phyloP scores from a whole-genome alignment of 345 rosid genomes.

The Isatis tinctoria region DNA sequence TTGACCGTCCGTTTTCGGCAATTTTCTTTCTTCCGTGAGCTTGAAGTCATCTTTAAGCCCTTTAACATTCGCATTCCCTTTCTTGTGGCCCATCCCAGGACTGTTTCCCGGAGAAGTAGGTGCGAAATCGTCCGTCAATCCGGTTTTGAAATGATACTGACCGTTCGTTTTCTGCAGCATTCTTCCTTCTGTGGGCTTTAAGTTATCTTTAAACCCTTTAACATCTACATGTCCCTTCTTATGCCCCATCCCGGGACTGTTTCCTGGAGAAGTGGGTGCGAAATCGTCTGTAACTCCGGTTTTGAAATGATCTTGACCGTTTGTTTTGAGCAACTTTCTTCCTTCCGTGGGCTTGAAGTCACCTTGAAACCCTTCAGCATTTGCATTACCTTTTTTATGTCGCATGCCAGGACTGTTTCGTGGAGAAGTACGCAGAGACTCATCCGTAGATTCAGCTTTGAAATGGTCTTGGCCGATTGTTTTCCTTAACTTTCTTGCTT shows the following conservation, averaged over 20 bases:
- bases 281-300: conserved; percentile 22
- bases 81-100: conserved; percentile 43
- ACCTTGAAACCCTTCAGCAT: background rate
- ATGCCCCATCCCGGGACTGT: conserved; percentile 43
- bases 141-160: conserved; percentile 5
- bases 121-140: conserved; percentile 32
- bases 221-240: background rate
- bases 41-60: background rate
- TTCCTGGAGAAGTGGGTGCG: conserved; percentile 37
- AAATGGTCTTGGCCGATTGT: background rate
- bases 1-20: background rate
- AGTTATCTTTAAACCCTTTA: background rate
- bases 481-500: conserved; percentile 21
- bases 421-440: conserved; percentile 37
- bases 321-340: background rate
- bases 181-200: conserved; percentile 7
- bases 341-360: conserved; percentile 23
- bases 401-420: conserved; percentile 43
- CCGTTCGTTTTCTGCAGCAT: background rate
- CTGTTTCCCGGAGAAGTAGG: conserved; percentile 44
- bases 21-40: conserved; percentile 1
- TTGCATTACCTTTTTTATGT: conserved; percentile 24
- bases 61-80: background rate
- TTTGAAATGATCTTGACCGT: background rate
- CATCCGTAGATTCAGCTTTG: conserved; percentile 10